Evolutionary conservation across 305 asterid genomes (phyloP).

Genomic region (Fraxinus angustifolia): DNA sequence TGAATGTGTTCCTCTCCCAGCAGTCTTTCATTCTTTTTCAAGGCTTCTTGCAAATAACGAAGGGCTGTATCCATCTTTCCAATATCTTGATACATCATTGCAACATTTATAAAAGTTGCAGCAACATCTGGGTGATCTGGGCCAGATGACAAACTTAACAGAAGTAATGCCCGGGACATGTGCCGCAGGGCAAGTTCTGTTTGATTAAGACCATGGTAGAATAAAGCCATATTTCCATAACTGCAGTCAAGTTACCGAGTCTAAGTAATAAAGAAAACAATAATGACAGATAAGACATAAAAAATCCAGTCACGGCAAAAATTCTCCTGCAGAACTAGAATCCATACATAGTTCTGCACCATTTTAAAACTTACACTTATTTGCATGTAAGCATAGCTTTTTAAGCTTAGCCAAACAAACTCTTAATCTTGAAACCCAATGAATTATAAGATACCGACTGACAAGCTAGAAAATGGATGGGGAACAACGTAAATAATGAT

Average conservation of each 20-base stretch:
- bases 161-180: slow-evolving; percentile 85
- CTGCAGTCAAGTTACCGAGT: slow-evolving; percentile 38
- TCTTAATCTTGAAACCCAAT: neutral
- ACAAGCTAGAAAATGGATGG: neutral
- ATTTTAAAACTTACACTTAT: neutral
- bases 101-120: slow-evolving; percentile 88
- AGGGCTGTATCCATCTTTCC: slow-evolving; percentile 94
- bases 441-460: neutral
- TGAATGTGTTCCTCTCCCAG: slow-evolving; percentile 93
- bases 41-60: slow-evolving; percentile 92
- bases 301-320: neutral
- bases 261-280: neutral
- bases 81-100: slow-evolving; percentile 98
- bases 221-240: slow-evolving; percentile 96
- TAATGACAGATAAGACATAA: neutral
- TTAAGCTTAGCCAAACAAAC: neutral
- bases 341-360: neutral
- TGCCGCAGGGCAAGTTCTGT: slow-evolving; percentile 92
- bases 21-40: slow-evolving; percentile 82
- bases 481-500: neutral
- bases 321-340: neutral
- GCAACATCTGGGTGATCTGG: slow-evolving; percentile 99
- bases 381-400: neutral
- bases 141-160: slow-evolving; percentile 78
- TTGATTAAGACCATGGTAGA: slow-evolving; percentile 91